These are phyloP conservation scores for Ganoderma meredithae DNA, from an alignment of 1,284 basidiomycete species.

Conservation along the genomic window DNA sequence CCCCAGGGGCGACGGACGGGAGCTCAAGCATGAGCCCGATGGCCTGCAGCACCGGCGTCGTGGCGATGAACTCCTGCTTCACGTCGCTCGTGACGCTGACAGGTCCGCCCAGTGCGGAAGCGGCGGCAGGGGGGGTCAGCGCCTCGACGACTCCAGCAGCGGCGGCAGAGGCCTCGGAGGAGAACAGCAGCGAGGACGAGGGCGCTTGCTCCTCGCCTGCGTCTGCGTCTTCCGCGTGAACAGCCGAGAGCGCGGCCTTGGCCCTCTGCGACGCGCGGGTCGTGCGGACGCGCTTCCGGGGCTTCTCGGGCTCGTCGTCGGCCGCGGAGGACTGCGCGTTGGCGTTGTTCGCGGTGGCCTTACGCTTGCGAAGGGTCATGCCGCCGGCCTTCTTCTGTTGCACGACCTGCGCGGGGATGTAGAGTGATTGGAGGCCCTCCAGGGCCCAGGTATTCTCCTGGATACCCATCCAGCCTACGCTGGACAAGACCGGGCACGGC, in stretches of 20 bases:
- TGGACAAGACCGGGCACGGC: conserved; percentile 36
- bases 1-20: conserved; percentile 11
- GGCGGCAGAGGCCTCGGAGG: background rate
- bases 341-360: conserved; percentile 20
- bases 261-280: conserved; percentile 25
- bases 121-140: background rate
- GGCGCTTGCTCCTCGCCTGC: conserved; percentile 6
- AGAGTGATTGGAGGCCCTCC: conserved; percentile 28
- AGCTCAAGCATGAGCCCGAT: conserved; percentile 25
- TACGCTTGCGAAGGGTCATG: conserved; percentile 38
- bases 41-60: conserved; percentile 25
- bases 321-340: conserved; percentile 1
- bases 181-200: conserved; percentile 18
- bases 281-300: conserved; percentile 30
- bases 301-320: conserved; percentile 19
- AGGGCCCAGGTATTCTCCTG: conserved; percentile 34
- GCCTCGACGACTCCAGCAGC: background rate
- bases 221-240: background rate
- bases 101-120: conserved; percentile 11
- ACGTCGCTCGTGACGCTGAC: conserved; percentile 19
- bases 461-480: conserved; percentile 34
- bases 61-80: conserved; percentile 30
- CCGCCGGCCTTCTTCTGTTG: conserved; percentile 25
- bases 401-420: conserved; percentile 24
- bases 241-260: conserved; percentile 8